Percentiles rank a stretch among this genome's conserved stretches.
Conservation (phyloP, 805 yeast species). For the Saccharomyces kudriavzevii region DNA sequence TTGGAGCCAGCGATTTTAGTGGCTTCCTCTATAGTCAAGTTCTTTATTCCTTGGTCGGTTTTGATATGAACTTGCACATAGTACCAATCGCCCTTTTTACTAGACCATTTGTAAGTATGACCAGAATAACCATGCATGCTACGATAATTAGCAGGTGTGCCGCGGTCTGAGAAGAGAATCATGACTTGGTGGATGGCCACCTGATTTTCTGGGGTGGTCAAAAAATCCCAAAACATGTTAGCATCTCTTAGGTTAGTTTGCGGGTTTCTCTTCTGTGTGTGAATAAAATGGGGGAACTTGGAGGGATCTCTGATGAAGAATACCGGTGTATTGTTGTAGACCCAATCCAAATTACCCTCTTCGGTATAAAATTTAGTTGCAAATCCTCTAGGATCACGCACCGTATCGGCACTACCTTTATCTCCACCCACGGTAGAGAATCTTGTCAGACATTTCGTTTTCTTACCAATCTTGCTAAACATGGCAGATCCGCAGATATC, state of each 20-base stretch:
- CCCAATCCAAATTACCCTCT: slow-evolving; percentile 65
- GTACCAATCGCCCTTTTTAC: slow-evolving; percentile 43
- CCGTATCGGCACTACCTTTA: slow-evolving; percentile 56
- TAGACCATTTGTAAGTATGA: slow-evolving; percentile 55
- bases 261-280: slow-evolving; percentile 65
- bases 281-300: slow-evolving; percentile 58
- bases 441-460: slow-evolving; percentile 62
- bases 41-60: slow-evolving; percentile 47
- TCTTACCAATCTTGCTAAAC: slow-evolving; percentile 68
- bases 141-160: slow-evolving; percentile 48
- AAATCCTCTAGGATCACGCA: slow-evolving; percentile 66
- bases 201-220: slow-evolving; percentile 51
- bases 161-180: slow-evolving; percentile 55
- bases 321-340: slow-evolving; percentile 63
- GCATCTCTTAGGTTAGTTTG: slow-evolving; percentile 69
- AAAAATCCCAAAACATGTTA: slow-evolving; percentile 79
- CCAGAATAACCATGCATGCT: slow-evolving; percentile 61
- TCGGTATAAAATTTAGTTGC: slow-evolving; percentile 58
- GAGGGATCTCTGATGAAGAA: slow-evolving; percentile 58
- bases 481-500: slow-evolving; percentile 65
- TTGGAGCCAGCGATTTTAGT: slow-evolving; percentile 59
- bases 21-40: slow-evolving; percentile 58
- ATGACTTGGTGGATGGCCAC: slow-evolving; percentile 71
- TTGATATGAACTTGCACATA: slow-evolving; percentile 52
- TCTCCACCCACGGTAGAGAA: slow-evolving; percentile 72